Conservation (phyloP, 179 eudicot species). For the Beta corolliflora region DNA sequence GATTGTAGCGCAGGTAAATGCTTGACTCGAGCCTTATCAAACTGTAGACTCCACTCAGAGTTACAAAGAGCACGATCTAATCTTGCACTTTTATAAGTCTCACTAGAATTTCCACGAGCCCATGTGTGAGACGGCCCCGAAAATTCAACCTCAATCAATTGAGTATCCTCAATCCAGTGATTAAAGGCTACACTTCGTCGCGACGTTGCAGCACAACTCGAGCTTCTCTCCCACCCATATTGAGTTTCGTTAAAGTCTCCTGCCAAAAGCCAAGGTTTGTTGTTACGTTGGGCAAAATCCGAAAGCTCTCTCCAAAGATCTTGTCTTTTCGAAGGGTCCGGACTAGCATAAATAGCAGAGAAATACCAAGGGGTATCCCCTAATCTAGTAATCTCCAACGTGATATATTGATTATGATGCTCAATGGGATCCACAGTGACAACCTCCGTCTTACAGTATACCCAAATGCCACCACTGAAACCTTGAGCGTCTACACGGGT, state of each 20-base stretch:
- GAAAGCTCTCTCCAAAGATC: not conserved
- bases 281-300: no score
- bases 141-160: not conserved
- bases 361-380: not conserved
- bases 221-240: no score
- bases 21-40: not conserved
- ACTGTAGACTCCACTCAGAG: not conserved
- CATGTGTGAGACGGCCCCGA: no score
- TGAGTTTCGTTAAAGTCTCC: no score
- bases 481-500: no score
- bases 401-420: not conserved
- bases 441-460: no score
- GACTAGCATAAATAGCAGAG: not conserved
- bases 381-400: not conserved
- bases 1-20: not conserved
- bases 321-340: not conserved
- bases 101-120: not conserved
- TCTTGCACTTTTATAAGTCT: not conserved
- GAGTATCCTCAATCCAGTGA: no score
- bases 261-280: no score
- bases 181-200: no score
- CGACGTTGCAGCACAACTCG: no score
- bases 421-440: not conserved
- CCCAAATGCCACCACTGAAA: no score
- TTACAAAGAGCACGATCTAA: not conserved